These are phyloP conservation scores for Sclerotinia trifoliorum DNA, from an alignment of 2,329 filamentous ascomycete species.

Conservation along the genomic window DNA sequence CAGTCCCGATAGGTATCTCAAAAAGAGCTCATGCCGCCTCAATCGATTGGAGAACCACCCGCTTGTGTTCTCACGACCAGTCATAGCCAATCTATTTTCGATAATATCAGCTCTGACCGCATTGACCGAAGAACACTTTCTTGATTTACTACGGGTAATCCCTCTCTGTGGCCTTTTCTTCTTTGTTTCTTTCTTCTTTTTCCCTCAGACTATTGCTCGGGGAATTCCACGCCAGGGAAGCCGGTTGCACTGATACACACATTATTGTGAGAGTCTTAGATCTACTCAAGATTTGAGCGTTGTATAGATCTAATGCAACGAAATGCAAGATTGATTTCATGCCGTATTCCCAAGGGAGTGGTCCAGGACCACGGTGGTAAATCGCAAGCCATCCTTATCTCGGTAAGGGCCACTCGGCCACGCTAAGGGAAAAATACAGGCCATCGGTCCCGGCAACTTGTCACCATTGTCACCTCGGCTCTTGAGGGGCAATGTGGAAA, in stretches of 20 bases:
- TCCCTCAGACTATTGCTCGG: conserved; percentile 9
- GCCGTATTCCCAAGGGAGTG: conserved; percentile 8
- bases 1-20: conserved; percentile 19
- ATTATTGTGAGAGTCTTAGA: conserved; percentile 20
- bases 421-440: conserved; percentile 11
- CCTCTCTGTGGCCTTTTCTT: conserved; percentile 6
- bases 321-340: conserved; percentile 16
- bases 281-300: conserved; percentile 9
- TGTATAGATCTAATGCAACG: conserved; percentile 17
- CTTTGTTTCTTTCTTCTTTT: conserved; percentile 17
- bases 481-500: not conserved
- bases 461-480: conserved; percentile 16
- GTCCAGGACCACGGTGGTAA: conserved; percentile 2
- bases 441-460: conserved; percentile 12
- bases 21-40: conserved; percentile 4
- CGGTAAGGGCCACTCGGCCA: conserved; percentile 10
- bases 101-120: conserved; percentile 21
- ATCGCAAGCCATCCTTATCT: conserved; percentile 15
- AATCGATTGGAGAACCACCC: conserved; percentile 5
- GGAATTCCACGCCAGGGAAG: conserved; percentile 19
- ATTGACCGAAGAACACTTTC: not conserved
- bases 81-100: conserved; percentile 21
- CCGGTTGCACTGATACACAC: conserved; percentile 14
- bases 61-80: conserved; percentile 18
- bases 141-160: conserved; percentile 20